Conservation (phyloP, 1,284 basidiomycete species). For the Trichosporon coremiiforme region DNA sequence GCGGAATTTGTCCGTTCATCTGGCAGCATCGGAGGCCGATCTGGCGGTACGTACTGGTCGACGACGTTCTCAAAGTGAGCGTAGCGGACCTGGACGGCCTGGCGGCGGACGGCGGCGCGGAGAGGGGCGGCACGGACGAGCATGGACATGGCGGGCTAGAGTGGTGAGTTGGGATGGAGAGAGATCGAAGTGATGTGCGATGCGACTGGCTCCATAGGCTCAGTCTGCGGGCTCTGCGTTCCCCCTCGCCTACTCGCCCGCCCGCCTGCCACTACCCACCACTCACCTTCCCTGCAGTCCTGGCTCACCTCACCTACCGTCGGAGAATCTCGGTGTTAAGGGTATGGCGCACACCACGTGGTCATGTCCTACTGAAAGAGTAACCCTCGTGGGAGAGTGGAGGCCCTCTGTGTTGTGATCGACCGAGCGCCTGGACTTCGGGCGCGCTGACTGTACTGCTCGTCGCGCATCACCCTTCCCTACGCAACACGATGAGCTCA, state of each 20-base stretch:
- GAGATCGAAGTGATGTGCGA: slow-evolving; percentile 8
- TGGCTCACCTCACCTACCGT: slow-evolving; percentile 8
- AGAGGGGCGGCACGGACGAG: slow-evolving; percentile 29
- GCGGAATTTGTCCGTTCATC: background rate
- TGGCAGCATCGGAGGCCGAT: background rate
- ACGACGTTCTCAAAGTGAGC: slow-evolving; percentile 32
- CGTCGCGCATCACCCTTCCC: background rate
- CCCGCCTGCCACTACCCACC: slow-evolving; percentile 9
- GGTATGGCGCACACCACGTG: slow-evolving; percentile 1
- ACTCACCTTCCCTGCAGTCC: background rate
- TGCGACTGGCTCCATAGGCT: slow-evolving; percentile 9
- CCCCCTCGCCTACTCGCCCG: background rate
- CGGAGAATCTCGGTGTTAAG: slow-evolving; percentile 17
- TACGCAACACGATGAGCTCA: background rate
- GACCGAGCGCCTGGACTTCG: background rate
- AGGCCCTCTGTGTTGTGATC: slow-evolving; percentile 2
- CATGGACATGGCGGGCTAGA: slow-evolving; percentile 28
- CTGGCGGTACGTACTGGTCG: slow-evolving; percentile 29
- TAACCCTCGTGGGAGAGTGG: slow-evolving; percentile 9
- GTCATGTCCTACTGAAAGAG: background rate
- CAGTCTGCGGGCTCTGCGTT: background rate
- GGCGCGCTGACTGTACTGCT: background rate
- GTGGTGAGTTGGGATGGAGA: slow-evolving; percentile 13
- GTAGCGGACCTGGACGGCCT: slow-evolving; percentile 26
- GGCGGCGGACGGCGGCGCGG: slow-evolving; percentile 29